Conservation (phyloP, 441 rosid species). For the Euphorbia celastroides region DNA sequence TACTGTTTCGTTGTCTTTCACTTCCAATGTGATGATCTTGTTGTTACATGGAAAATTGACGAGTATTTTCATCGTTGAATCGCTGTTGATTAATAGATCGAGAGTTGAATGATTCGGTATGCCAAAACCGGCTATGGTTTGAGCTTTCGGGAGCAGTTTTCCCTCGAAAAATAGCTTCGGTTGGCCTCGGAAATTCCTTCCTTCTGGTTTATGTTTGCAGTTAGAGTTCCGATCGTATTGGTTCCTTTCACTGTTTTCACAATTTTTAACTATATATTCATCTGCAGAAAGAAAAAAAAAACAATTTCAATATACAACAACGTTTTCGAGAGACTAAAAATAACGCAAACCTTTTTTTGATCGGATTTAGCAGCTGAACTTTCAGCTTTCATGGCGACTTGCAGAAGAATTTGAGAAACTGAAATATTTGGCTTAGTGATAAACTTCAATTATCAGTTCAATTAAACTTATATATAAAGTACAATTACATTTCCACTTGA, state of each 20-base stretch:
- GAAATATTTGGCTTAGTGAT: too few species aligned
- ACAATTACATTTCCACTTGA: too few species aligned
- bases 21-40: slow-evolving; percentile 19
- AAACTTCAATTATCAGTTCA: too few species aligned
- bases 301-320: too few species aligned
- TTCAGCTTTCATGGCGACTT: too few species aligned
- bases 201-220: slow-evolving; percentile 19
- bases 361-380: too few species aligned
- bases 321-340: too few species aligned
- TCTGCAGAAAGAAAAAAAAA: slow-evolving; percentile 27
- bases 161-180: slow-evolving; percentile 21
- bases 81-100: slow-evolving; percentile 11
- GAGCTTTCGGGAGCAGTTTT: slow-evolving; percentile 14
- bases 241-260: slow-evolving; percentile 22
- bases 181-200: slow-evolving; percentile 19
- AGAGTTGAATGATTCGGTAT: slow-evolving; percentile 12
- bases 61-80: slow-evolving; percentile 1
- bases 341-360: too few species aligned
- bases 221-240: slow-evolving; percentile 22
- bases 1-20: too few species aligned
- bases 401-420: too few species aligned
- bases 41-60: slow-evolving; percentile 18
- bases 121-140: slow-evolving; percentile 18
- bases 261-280: slow-evolving; percentile 22
- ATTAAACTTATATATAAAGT: too few species aligned